A percentile compares a stretch with the other conserved stretches of the same genome.
phyloP scores from a whole-genome alignment of 495 filamentous ascomycete genomes.

The Penicillium diatomitis region DNA sequence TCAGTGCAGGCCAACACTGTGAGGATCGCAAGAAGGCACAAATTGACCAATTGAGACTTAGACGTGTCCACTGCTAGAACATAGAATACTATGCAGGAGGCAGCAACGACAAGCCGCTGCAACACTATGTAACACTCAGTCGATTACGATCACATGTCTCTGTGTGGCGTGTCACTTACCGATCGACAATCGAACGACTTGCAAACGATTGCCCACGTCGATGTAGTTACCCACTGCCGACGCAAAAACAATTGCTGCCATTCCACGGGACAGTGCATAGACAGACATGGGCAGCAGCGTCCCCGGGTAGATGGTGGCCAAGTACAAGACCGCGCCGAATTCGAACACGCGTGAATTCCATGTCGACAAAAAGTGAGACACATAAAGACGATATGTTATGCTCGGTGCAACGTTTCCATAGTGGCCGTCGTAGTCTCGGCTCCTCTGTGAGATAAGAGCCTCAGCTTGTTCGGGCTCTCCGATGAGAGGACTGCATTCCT shows the following conservation, averaged over 20 bases:
- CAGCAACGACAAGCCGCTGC: constrained; percentile 12
- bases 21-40: constrained; percentile 16
- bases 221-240: constrained; percentile 33
- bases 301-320: constrained; percentile 41
- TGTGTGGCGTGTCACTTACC: constrained; percentile 14
- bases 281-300: constrained; percentile 28
- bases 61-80: neutral
- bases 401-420: neutral
- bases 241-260: constrained; percentile 9
- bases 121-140: constrained; percentile 10
- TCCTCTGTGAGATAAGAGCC: neutral
- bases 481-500: neutral
- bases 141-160: neutral
- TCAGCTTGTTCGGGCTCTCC: neutral
- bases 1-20: constrained; percentile 42
- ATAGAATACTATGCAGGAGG: constrained; percentile 10
- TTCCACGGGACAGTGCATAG: constrained; percentile 10
- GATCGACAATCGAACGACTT: constrained; percentile 33
- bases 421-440: neutral
- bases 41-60: neutral
- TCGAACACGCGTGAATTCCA: constrained; percentile 57
- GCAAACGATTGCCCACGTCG: constrained; percentile 31
- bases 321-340: constrained; percentile 46
- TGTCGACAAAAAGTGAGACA: constrained; percentile 52
- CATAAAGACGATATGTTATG: constrained; percentile 25